Evolutionary conservation across 805 yeast species (phyloP), one percentile per base, ranked within the genome.

Genomic region (Zygosaccharomyces pseudorouxii): DNA sequence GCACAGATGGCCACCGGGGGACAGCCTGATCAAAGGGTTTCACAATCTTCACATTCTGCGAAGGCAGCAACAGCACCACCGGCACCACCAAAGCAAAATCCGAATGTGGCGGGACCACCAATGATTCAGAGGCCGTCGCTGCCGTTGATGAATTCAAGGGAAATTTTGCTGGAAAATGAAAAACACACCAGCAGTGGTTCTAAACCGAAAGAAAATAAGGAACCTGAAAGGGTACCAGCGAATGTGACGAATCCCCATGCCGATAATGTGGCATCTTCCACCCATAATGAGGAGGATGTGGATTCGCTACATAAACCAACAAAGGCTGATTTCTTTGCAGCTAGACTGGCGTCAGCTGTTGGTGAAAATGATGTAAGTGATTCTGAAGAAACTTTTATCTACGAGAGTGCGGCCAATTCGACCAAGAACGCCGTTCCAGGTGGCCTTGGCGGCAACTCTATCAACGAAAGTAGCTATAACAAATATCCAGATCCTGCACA

Each of bases 331-430:
- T 80, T 89, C 51, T 93, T 93, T 67, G 98, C 97, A 8, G 97
- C 98, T 0, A 86, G 85, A 57, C 74, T 93, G 52, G 98, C 97
- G 7, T 84, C 89, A 48, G 98, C 98, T 0, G 95, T 92, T 3
- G 95, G 86, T 54, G 96, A 89, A 57, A 90, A 81, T 38, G 88
- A 86, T 52, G 81, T 86, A 36, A 83, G 90, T 29, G 97, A 90
- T 64, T 81, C 89, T 22, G 96, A 90, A 57, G 99, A 93, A 65
- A 89, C 96, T 1, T 92, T 93, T 74, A 97, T 92, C n/a, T 92
- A 92, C 65, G 97, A 90, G 59, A 63, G 68, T 12, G 64, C 69
- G 4, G 66, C 68, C 5, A 63, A 62, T 31, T 64, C 69, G 3
- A 60, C 63, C 11, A 62, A 60, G 28, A 60, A 60, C 44, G 51